These are phyloP conservation scores for Camelina sativa DNA, from an alignment of 345 rosid genomes.

Conservation along the genomic window DNA sequence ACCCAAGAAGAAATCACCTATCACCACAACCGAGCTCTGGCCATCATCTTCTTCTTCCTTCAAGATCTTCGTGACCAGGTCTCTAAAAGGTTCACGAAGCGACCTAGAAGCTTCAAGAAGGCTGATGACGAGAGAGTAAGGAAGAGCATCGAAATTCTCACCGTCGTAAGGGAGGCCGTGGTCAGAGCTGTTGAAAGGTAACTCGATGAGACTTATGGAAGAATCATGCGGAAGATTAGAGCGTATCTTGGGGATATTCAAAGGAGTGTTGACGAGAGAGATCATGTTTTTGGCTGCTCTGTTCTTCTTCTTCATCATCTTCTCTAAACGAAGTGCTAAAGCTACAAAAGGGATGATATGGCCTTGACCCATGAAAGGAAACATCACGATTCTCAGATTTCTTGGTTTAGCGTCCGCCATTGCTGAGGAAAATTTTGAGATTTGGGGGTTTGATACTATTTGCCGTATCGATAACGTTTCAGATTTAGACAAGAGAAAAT, in stretches of 20 bases:
- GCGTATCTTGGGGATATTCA: constrained; percentile 55
- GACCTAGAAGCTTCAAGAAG: constrained; percentile 66
- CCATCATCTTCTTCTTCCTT: constrained; percentile 14
- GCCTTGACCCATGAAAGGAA: constrained; percentile 89
- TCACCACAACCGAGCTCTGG: constrained; percentile 47
- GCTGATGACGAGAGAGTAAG: constrained; percentile 57
- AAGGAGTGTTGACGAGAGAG: constrained; percentile 64
- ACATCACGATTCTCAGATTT: constrained; percentile 54
- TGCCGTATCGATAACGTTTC: constrained; percentile 5
- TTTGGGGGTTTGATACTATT: neutral
- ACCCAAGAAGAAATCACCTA: constrained; percentile 66
- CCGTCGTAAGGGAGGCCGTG: constrained; percentile 72
- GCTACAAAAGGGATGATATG: constrained; percentile 79
- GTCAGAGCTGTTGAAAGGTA: constrained; percentile 64
- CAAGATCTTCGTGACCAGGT: constrained; percentile 35
- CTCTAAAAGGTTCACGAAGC: constrained; percentile 51
- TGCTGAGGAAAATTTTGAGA: neutral
- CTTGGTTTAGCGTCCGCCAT: constrained; percentile 30
- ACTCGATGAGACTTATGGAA: constrained; percentile 57
- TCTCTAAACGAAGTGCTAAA: constrained; percentile 63
- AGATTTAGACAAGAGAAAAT: constrained; percentile 21
- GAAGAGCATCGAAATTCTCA: constrained; percentile 71
- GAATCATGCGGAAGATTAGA: constrained; percentile 59
- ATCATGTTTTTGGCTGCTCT: constrained; percentile 31
- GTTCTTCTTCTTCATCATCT: constrained; percentile 29